These are phyloP conservation scores for Osmanthus fragrans DNA, from an alignment of 257 asterid species.

Conservation along the genomic window DNA sequence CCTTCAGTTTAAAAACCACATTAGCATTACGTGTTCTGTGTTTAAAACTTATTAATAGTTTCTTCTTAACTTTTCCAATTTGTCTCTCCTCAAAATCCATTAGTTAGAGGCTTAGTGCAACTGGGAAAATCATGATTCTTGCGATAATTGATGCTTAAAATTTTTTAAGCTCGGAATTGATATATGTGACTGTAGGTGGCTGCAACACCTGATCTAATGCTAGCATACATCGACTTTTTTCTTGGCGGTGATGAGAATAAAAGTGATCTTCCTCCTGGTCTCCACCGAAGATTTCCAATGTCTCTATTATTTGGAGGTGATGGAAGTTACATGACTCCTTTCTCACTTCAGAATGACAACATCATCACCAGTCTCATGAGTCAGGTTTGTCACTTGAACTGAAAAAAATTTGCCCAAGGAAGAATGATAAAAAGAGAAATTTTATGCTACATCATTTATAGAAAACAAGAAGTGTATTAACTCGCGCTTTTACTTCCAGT, in stretches of 20 bases:
- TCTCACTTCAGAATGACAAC: constrained; percentile 82
- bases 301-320: constrained; percentile 92
- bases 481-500: constrained; percentile 46
- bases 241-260: constrained; percentile 99
- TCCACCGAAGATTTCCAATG: constrained; percentile 83
- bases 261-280: constrained; percentile 86
- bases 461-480: constrained; percentile 10
- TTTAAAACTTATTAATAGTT: neutral
- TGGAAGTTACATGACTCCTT: constrained; percentile 96
- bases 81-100: neutral
- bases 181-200: constrained; percentile 66
- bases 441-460: neutral
- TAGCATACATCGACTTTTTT: constrained; percentile 86
- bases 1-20: neutral
- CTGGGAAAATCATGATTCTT: neutral
- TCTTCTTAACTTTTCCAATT: neutral
- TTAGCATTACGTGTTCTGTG: neutral
- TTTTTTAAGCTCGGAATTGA: constrained; percentile 18
- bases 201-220: constrained; percentile 95
- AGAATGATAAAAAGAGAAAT: constrained; percentile 5
- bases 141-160: neutral
- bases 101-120: neutral
- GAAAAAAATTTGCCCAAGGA: constrained; percentile 4
- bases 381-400: constrained; percentile 67
- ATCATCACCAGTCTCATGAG: constrained; percentile 90